Conservation (phyloP, 169 alveolate species). For the Plasmodium reichenowi region DNA sequence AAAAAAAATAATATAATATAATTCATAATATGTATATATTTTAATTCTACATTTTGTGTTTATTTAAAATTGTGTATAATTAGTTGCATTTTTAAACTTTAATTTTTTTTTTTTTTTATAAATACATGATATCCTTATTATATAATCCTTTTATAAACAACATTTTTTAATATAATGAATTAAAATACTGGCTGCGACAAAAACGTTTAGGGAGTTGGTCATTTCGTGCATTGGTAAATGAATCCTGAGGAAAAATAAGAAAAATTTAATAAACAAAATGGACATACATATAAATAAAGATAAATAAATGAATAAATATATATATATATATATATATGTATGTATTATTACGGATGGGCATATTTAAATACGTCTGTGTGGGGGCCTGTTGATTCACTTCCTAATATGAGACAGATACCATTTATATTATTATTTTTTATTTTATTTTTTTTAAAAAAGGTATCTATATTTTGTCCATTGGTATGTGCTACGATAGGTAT, state of each 20-base stretch:
- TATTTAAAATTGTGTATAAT: no score
- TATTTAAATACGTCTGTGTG: slow-evolving; percentile 40
- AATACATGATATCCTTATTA: no score
- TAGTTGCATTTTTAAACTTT: no score
- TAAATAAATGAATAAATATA: neutral
- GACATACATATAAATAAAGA: neutral
- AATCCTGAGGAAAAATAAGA: slow-evolving; percentile 71
- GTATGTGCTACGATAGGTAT: slow-evolving; percentile 86
- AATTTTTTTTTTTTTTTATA: no score
- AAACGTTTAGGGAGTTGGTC: slow-evolving; percentile 84
- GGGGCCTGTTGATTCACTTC: slow-evolving; percentile 74
- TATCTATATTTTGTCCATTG: slow-evolving; percentile 60
- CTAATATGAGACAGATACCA: slow-evolving; percentile 69
- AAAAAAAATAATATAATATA: no score
- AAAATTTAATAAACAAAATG: neutral
- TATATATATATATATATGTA: neutral
- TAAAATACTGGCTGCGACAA: slow-evolving; percentile 86
- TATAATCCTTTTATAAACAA: neutral
- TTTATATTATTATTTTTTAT: slow-evolving; percentile 14
- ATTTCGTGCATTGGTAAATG: slow-evolving; percentile 85
- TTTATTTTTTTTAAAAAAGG: slow-evolving; percentile 3
- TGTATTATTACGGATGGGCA: slow-evolving; percentile 63
- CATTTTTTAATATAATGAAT: slow-evolving; percentile 78
- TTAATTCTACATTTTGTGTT: no score
- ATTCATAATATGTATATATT: no score